Evolutionary conservation across 116 monocot species (phyloP), one percentile per base, ranked within the genome.

Genomic region (Papilionanthe hybrid): DNA sequence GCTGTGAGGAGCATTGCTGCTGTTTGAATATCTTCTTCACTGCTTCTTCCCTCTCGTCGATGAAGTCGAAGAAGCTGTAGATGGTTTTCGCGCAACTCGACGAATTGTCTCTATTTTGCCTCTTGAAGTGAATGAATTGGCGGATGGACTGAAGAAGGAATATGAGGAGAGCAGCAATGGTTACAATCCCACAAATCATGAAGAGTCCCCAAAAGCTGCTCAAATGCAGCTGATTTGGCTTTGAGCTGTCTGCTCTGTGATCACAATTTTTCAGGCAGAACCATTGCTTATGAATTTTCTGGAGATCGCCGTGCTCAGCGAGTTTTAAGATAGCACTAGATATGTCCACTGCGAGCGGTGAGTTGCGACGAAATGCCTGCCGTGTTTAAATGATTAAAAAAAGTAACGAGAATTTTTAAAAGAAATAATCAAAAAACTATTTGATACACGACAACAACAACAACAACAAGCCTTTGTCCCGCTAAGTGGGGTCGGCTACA

Each of bases 351-450:
- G 82, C 85, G 30, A 92, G 79, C 0, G 87, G 87, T 30, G 86
- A 89, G 74, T 89, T 88, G 78, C 87, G 87, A 60, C 56, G 88
- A 79, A 92, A 92, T 50, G 90, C 92, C 92, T 92, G 82, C 78
- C 15, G 66, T 30, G 9, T 32, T 42, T 68, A 57, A 42, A 72
- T 8, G 32, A 32, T 32, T 32, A 32, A 32, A 3, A 37, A 18
- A 29, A 43, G 9, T 79, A 79, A 37, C 42, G 11, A 74, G 42
- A 18, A 20, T 55, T 11, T 53, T 15, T 0, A 53, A 53, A 53
- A 11, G 53, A 53, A 53, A 53, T 11, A 53, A n/a, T n/a, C n/a
- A n/a, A n/a, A n/a, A n/a, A n/a, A n/a, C n/a, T n/a, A n/a, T n/a
- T n/a, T n/a, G n/a, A n/a, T n/a, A n/a, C n/a, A n/a, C n/a, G n/a